Evolutionary conservation across 2,329 filamentous ascomycete genomes (phyloP), one percentile per base, ranked within the genome.

Genomic region (Xylariaceae sp.): DNA sequence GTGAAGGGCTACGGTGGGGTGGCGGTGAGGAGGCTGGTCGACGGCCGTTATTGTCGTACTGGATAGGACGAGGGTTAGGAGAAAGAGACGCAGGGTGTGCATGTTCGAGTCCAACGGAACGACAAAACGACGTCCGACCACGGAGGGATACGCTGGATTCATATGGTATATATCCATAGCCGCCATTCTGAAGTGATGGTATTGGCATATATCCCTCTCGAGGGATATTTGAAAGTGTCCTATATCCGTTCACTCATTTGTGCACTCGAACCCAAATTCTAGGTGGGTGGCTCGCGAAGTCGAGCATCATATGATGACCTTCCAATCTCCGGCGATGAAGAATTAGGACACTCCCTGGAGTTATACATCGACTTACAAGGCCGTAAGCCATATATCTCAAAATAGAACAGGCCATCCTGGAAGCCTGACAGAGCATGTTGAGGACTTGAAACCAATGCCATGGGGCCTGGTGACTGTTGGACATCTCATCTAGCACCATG

Each of bases 361-460:
- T 45, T 50, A 45, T 48, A 51, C 41, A n/a, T n/a, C 44, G 40
- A 40, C n/a, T 37, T n/a, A 20, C 16, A 37, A 37, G 32, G 32
- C 32, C 14, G 20, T 45, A 45, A 40, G 40, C 14, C 32, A 37
- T 51, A 16, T 14, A 19, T 32, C 7, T 16, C n/a, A 10, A 3
- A 10, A 37, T 18, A 16, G n/a, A n/a, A 23, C 29, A 21, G 26
- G 21, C 41, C 3, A 12, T 20, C n/a, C n/a, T 37, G 47, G 40
- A 20, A 20, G 43, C 40, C 23, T 42, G 37, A 20, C 2, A 52
- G 44, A 45, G 40, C 46, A 43, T 57, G 44, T 23, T 48, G 50
- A 19, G n/a, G 18, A 21, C 23, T 29, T 52, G 57, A 60, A 57
- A 59, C 50, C 21, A 49, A 32, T 41, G 46, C 40, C 12, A 52